Conservation (phyloP, 2,329 filamentous ascomycete genomes). For the Aschersonia sp. region DNA sequence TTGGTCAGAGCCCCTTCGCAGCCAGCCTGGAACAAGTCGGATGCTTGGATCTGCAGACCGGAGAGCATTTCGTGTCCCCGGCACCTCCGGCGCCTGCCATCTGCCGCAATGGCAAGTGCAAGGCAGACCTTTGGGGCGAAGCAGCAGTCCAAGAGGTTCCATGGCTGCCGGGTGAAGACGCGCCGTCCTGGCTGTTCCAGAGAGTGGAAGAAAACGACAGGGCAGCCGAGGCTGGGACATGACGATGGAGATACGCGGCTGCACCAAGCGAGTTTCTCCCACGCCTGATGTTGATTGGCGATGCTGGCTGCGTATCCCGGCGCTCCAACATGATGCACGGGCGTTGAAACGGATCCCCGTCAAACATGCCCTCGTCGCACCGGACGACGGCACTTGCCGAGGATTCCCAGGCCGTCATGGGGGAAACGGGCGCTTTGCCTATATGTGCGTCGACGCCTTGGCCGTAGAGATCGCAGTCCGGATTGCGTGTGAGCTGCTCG, state of each 20-base stretch:
- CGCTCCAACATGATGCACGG: not conserved
- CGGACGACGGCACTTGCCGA: slow-evolving; percentile 2
- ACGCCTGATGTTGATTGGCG: slow-evolving; percentile 5
- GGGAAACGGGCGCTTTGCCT: slow-evolving; percentile 4
- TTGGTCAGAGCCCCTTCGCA: slow-evolving; percentile 12
- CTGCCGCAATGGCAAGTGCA: too few species aligned
- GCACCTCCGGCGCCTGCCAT: too few species aligned
- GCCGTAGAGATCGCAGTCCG: slow-evolving; percentile 10
- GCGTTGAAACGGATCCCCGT: slow-evolving; percentile 9
- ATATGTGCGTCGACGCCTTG: slow-evolving; percentile 17
- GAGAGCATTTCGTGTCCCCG: too few species aligned
- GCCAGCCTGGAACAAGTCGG: not conserved
- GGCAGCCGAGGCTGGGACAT: too few species aligned
- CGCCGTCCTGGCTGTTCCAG: too few species aligned
- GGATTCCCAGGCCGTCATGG: slow-evolving; percentile 4
- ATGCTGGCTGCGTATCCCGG: slow-evolving; percentile 1
- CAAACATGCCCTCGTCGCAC: slow-evolving; percentile 9
- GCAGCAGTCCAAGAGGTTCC: too few species aligned
- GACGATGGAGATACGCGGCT: too few species aligned
- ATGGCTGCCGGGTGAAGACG: too few species aligned
- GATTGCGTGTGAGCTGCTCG: slow-evolving; percentile 4
- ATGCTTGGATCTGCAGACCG: not conserved
- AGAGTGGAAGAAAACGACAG: too few species aligned
- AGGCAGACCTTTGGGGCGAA: too few species aligned
- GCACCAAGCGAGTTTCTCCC: slow-evolving; percentile 4